phyloP scores from a whole-genome alignment of 2,329 filamentous ascomycete species.

The Scolecobasidium constrictum region DNA sequence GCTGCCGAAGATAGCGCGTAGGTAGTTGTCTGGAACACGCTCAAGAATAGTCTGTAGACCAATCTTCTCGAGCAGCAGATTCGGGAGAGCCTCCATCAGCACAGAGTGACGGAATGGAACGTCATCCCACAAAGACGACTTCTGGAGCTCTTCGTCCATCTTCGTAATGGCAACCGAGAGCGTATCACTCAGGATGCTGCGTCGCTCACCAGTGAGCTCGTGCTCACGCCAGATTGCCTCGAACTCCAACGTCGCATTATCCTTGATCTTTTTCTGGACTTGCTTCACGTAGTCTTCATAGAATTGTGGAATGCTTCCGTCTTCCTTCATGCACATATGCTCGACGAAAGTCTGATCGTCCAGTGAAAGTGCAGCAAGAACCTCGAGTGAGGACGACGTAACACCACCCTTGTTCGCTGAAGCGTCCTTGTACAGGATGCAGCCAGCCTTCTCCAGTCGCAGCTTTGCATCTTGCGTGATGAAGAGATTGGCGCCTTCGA shows the following conservation, averaged over 20 bases:
- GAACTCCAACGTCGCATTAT: slow-evolving; percentile 88
- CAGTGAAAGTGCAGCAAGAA: slow-evolving; percentile 87
- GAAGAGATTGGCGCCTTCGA: slow-evolving; percentile 96
- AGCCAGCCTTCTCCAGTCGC: slow-evolving; percentile 87
- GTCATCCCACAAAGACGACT: slow-evolving; percentile 84
- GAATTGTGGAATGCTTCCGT: slow-evolving; percentile 74
- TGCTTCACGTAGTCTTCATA: slow-evolving; percentile 88
- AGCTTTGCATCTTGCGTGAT: slow-evolving; percentile 98
- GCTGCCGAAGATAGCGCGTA: slow-evolving; percentile 90
- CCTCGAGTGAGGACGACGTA: slow-evolving; percentile 91
- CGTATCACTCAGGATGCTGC: slow-evolving; percentile 83
- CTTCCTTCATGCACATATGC: slow-evolving; percentile 82
- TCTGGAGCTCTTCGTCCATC: slow-evolving; percentile 90
- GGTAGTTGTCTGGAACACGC: slow-evolving; percentile 80
- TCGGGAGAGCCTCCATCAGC: slow-evolving; percentile 74
- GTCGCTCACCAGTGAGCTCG: slow-evolving; percentile 64
- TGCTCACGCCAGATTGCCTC: slow-evolving; percentile 97
- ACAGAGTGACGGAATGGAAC: slow-evolving; percentile 66
- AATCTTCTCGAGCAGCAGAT: slow-evolving; percentile 76
- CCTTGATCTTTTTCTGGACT: slow-evolving; percentile 81
- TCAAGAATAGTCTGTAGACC: slow-evolving; percentile 78
- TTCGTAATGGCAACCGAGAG: slow-evolving; percentile 90
- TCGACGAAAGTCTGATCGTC: slow-evolving; percentile 79
- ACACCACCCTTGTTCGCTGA: slow-evolving; percentile 98
- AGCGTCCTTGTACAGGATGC: slow-evolving; percentile 92